Conservation (phyloP, 164 flowering plant species). For the Magnolia officinalis region DNA sequence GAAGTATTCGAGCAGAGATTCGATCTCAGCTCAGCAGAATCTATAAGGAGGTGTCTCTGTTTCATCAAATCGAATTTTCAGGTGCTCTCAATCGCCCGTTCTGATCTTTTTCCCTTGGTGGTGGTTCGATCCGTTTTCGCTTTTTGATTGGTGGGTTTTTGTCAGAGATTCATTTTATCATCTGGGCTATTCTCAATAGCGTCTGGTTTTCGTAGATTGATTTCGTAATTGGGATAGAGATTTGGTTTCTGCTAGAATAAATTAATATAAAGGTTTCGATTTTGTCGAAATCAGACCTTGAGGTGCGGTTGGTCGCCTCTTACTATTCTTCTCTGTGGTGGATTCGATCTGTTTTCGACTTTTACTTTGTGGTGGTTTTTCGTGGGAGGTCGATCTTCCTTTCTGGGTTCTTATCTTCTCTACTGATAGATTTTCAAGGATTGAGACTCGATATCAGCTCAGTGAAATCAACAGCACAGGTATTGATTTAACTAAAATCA, state of each 20-base stretch:
- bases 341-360: neutral
- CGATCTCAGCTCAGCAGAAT: too few relatives aligned
- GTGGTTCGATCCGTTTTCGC: slow-evolving; percentile 2
- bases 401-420: neutral
- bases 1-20: too few relatives aligned
- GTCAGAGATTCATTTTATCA: neutral
- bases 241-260: neutral
- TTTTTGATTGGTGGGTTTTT: neutral
- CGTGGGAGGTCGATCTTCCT: neutral
- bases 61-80: neutral
- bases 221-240: neutral
- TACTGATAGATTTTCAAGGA: too few relatives aligned
- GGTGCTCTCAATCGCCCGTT: neutral
- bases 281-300: neutral
- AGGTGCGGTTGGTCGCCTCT: neutral
- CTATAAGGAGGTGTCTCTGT: too few relatives aligned
- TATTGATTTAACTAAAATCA: too few relatives aligned
- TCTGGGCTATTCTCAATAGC: neutral
- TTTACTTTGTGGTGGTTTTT: neutral
- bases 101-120: neutral
- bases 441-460: too few relatives aligned
- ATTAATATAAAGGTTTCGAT: neutral
- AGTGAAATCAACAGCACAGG: too few relatives aligned
- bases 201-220: neutral
- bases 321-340: neutral